Evolutionary conservation across 163 green algal genomes (phyloP).

Genomic region (Scenedesmus sp.): DNA sequence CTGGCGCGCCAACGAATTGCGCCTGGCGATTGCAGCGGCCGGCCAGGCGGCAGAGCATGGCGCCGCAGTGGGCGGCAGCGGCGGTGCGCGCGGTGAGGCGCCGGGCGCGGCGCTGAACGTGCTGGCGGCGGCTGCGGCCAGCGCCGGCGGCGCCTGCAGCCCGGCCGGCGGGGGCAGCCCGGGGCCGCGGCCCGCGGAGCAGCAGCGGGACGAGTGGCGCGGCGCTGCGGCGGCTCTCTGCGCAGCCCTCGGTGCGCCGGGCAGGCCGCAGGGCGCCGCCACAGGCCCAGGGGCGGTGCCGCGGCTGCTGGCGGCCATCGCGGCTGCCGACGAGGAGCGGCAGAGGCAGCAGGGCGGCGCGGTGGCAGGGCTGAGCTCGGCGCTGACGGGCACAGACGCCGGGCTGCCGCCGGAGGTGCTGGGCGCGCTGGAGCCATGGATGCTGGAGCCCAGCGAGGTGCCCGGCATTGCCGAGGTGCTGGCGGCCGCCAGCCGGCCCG

Average conservation of each 20-base stretch:
- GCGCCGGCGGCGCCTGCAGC: too few relatives aligned
- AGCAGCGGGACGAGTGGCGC: too few relatives aligned
- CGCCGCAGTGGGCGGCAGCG: background rate
- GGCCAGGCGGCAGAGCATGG: conserved; percentile 14
- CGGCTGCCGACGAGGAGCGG: background rate
- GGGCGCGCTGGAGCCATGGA: conserved; percentile 6
- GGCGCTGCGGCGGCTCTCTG: background rate
- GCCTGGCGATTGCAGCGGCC: too few relatives aligned
- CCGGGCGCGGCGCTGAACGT: background rate
- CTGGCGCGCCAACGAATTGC: too few relatives aligned
- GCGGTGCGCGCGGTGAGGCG: background rate
- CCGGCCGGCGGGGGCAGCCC: too few relatives aligned
- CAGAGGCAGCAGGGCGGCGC: background rate
- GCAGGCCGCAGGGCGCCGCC: background rate
- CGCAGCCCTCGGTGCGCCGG: background rate
- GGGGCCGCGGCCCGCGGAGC: too few relatives aligned
- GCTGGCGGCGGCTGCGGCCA: too few relatives aligned
- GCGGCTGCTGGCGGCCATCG: background rate
- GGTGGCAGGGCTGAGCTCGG: too few relatives aligned
- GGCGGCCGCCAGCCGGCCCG: too few relatives aligned
- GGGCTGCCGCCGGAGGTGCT: conserved; percentile 7
- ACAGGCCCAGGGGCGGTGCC: background rate
- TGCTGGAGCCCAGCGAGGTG: too few relatives aligned
- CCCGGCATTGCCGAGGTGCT: too few relatives aligned
- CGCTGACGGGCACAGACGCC: too few relatives aligned